Base-by-base conservation (phyloP, 108 stramenopile genomes). In the Skeletonema tropicum region DNA sequence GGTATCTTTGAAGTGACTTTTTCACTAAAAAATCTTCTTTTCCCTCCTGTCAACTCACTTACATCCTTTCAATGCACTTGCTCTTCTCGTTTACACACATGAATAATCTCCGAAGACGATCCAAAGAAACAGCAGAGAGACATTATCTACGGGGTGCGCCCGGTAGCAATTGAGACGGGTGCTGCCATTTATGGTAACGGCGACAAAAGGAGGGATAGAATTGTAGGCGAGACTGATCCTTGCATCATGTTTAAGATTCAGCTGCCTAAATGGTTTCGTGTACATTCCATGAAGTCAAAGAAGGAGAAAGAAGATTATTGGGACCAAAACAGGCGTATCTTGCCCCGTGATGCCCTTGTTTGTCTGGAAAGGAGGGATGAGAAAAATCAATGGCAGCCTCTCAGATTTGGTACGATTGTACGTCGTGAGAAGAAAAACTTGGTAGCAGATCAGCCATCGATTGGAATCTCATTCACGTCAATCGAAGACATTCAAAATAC, bases 111-210 rank as follows among this genome's bases (percentile, higher is more conserved):
- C 45, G 45, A 46, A 46, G 67, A 68, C 29, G 67, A 68, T 55
- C 67, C 67, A 23, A 52, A 57, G 49, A 68, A 68, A 31, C 46
- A 68, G 67, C 67, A 68, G 17, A 52, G 67, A 55, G 67, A 68
- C 17, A 68, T 68, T 68, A 33, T 68, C 32, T 68, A 68, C n/a
- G 49, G 49, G 7, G 60, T 60, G n/a, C 41, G 17, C 12, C 60
- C 70, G 14, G 36, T 60, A 17, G 30, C 70, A 15, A 35, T 61
- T 36, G 70, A 45, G 45, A 35, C 70, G 6, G 70, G 60, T 45
- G 33, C 59, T 71, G 70, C 59, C 29, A 25, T 55, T 19, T 33
- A 35, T 68, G 0, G 33, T 3, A 14, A 68, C 12, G 30, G 5
- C 8, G 55, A 13, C 3, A 46, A 46, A n/a, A 46, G 45, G 45